Evolutionary conservation across 2,329 filamentous ascomycete species (phyloP), one percentile per base, ranked within the genome.

Genomic region (Seiridium cupressi): DNA sequence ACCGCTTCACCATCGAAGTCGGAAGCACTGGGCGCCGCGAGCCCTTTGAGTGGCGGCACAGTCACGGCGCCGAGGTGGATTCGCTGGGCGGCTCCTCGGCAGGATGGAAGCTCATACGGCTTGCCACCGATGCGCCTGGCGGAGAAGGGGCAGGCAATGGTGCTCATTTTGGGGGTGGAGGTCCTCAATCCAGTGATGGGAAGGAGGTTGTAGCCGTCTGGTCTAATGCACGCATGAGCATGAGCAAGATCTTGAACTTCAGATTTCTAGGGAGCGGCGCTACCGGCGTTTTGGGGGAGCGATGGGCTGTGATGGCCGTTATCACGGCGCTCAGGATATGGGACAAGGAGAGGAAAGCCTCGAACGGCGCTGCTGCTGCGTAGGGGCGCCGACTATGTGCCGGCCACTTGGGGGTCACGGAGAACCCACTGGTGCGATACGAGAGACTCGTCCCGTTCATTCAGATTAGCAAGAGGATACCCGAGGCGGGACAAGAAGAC

Each of bases 11-110:
- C 34, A 49, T 64, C 40, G 62, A 65, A 13, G 64, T 68, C 3
- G 63, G 64, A 6, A 51, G 44, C 42, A 48, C 59, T 8, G 60
- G 62, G 11, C 61, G 59, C 34, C 51, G 34, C 3, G 69, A 70
- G 62, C 34, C 61, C 34, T 71, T 71, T 59, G 63, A 70, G 60
- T 70, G 68, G 69, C 64, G 68, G 26, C 48, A 51, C 18, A 69
- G 63, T 34, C 44, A 61, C 10, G 66, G 66, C 57, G 59, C 46
- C 8, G 68, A 67, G 55, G 55, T 69, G 9, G 58, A 54, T 51
- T 58, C 49, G 44, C 58, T 69, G 10, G 61, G 62, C 38, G 54
- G 55, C 35, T 40, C 48, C n/a, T 31, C 44, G 9, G 44, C 32
- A 11, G 68, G 69, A 9, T 70, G 64, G 63, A 69, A 70, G 64